phyloP scores from a whole-genome alignment of 208 protist genomes.

The Wallacemonas rigidus region DNA sequence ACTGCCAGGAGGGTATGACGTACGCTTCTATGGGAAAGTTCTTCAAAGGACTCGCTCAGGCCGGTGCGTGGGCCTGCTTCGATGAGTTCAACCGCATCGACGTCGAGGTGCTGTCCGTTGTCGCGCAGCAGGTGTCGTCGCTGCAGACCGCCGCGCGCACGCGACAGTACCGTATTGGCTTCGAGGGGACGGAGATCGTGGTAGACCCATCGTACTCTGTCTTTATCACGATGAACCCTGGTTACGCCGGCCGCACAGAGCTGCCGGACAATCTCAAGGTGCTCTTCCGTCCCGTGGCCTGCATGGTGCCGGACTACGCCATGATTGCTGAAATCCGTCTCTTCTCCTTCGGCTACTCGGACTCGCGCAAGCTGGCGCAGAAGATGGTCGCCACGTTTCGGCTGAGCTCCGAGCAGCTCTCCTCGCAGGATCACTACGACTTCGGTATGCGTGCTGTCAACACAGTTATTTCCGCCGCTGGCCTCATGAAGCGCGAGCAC shows the following conservation, averaged over 20 bases:
- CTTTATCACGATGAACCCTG: slow-evolving; percentile 99
- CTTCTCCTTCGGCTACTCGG: slow-evolving; percentile 98
- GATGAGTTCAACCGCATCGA: slow-evolving; percentile 99
- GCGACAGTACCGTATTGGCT: slow-evolving; percentile 89
- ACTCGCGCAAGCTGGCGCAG: slow-evolving; percentile 93
- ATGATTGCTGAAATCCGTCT: slow-evolving; percentile 98
- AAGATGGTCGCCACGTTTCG: slow-evolving; percentile 98
- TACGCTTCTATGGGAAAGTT: slow-evolving; percentile 97
- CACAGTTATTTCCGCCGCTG: slow-evolving; percentile 97
- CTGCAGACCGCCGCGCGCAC: slow-evolving; percentile 90
- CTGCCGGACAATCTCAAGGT: slow-evolving; percentile 98
- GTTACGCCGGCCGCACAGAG: slow-evolving; percentile 98
- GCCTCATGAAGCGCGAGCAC: slow-evolving; percentile 94
- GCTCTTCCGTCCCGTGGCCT: slow-evolving; percentile 97
- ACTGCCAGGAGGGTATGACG: slow-evolving; percentile 97
- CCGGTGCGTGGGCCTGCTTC: slow-evolving; percentile 97
- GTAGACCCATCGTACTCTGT: slow-evolving; percentile 94
- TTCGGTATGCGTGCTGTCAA: slow-evolving; percentile 99
- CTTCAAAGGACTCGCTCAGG: slow-evolving; percentile 96
- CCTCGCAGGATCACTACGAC: slow-evolving; percentile 98
- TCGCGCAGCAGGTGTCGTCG: slow-evolving; percentile 96
- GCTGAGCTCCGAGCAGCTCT: slow-evolving; percentile 98
- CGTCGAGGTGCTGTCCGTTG: slow-evolving; percentile 96
- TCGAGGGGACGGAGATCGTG: slow-evolving; percentile 94
- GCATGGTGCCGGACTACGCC: slow-evolving; percentile 99